Conservation (phyloP, 768 basidiomycete genomes). For the Strobilomyces dryophilus region DNA sequence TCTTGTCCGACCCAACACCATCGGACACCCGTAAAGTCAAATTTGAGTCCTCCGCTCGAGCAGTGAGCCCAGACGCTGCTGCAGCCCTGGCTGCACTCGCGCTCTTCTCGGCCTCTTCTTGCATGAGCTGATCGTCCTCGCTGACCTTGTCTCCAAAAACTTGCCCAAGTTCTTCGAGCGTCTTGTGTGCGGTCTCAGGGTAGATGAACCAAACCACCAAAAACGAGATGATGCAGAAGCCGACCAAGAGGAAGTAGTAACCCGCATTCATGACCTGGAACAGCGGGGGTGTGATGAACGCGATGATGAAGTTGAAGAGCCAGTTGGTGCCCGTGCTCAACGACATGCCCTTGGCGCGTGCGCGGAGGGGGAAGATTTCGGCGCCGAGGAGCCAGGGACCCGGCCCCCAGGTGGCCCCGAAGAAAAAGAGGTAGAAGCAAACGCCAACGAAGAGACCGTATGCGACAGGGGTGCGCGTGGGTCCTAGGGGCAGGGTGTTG, state of each 20-base stretch:
- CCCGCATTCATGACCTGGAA: conserved; percentile 47
- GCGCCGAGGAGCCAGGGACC: conserved; percentile 50
- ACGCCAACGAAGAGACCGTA: conserved; percentile 40
- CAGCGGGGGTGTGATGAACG: conserved; percentile 54
- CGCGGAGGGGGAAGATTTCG: conserved; percentile 44
- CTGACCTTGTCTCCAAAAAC: conserved; percentile 41
- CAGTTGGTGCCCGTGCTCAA: conserved; percentile 33
- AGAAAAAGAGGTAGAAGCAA: conserved; percentile 58
- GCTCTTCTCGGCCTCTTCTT: conserved; percentile 12
- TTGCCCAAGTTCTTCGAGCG: conserved; percentile 47
- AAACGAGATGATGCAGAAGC: conserved; percentile 42
- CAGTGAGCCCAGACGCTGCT: conserved; percentile 14
- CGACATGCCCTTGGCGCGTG: conserved; percentile 38
- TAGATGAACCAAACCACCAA: conserved; percentile 46
- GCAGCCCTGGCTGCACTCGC: conserved; percentile 7
- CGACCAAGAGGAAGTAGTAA: conserved; percentile 49
- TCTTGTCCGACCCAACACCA: conserved; percentile 16
- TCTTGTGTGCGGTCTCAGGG: conserved; percentile 44
- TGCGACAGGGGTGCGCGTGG: conserved; percentile 28
- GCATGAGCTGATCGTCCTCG: conserved; percentile 22
- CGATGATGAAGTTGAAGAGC: conserved; percentile 38
- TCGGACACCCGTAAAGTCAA: conserved; percentile 21
- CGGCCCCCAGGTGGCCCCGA: conserved; percentile 54
- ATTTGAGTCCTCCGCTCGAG: conserved; percentile 20
- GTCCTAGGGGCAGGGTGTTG: conserved; percentile 36